Conservation (phyloP, 2,329 filamentous ascomycete species). For the Endoconidiophora polonica region DNA sequence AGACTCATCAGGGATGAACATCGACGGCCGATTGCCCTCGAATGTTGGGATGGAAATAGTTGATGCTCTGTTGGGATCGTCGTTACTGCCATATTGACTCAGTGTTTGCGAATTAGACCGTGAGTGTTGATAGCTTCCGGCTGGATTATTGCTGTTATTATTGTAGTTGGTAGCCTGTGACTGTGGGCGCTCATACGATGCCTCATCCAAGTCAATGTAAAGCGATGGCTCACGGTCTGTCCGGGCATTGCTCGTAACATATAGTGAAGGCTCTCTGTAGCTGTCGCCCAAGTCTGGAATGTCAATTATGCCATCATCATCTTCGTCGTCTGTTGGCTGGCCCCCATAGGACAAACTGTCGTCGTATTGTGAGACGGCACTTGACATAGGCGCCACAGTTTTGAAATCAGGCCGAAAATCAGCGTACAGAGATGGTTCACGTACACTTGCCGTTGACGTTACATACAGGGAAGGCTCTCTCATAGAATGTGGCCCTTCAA, state of each 20-base stretch:
- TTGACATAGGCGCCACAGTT: too few species aligned
- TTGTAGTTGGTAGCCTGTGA: constrained; percentile 9
- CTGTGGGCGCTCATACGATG: constrained; percentile 6
- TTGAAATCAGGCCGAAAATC: background rate
- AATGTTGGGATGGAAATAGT: constrained; percentile 11
- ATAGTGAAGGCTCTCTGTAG: constrained; percentile 11
- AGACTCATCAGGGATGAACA: constrained; percentile 12
- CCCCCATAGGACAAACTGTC: background rate
- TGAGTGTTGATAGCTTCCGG: constrained; percentile 3
- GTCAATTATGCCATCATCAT: constrained; percentile 13
- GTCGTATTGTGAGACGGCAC: too few species aligned
- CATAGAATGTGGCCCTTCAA: constrained; percentile 7
- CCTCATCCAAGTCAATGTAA: constrained; percentile 11
- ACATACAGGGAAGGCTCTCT: constrained; percentile 12
- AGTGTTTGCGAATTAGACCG: constrained; percentile 1
- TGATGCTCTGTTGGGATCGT: constrained; percentile 3
- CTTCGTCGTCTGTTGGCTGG: constrained; percentile 5
- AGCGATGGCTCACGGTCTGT: constrained; percentile 10
- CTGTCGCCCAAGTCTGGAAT: constrained; percentile 11
- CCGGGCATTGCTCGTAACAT: constrained; percentile 8
- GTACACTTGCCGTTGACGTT: background rate
- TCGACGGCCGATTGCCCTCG: constrained; percentile 7
- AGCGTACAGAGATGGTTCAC: constrained; percentile 11
- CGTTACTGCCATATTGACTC: background rate
- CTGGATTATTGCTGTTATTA: background rate